Conservation (phyloP, 371 early-diverging fungal genomes). For the Basidiobolus heterosporus region DNA sequence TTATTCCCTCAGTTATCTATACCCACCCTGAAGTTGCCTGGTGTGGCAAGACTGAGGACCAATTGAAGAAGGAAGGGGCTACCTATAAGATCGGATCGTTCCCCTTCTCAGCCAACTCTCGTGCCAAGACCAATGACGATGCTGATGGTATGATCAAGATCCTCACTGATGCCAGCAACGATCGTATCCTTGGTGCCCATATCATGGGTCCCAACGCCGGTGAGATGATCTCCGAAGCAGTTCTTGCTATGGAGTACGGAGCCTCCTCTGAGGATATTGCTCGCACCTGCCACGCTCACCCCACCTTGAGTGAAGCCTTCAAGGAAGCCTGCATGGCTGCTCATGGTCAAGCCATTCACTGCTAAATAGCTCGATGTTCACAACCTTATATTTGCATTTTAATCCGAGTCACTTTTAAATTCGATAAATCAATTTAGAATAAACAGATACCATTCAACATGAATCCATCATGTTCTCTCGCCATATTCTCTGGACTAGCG, state of each 20-base stretch:
- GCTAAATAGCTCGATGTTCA: slow-evolving; percentile 9
- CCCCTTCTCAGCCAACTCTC: slow-evolving; percentile 92
- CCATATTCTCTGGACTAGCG: too few relatives aligned
- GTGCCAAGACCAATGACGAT: slow-evolving; percentile 94
- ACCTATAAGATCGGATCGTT: slow-evolving; percentile 79
- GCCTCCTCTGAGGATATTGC: slow-evolving; percentile 93
- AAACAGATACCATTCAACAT: too few relatives aligned
- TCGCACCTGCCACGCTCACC: slow-evolving; percentile 95
- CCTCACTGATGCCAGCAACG: slow-evolving; percentile 86
- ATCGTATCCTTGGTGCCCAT: slow-evolving; percentile 89
- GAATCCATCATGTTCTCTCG: too few relatives aligned
- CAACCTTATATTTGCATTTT: background rate
- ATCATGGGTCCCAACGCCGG: slow-evolving; percentile 96
- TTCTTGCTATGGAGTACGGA: slow-evolving; percentile 91
- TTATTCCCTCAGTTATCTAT: slow-evolving; percentile 94
- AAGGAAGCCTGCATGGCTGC: slow-evolving; percentile 71
- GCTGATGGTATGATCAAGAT: slow-evolving; percentile 89
- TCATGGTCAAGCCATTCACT: slow-evolving; percentile 31
- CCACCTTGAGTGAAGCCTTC: slow-evolving; percentile 91
- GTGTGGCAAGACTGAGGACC: slow-evolving; percentile 91
- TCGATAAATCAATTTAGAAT: too few relatives aligned
- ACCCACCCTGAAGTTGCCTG: slow-evolving; percentile 97
- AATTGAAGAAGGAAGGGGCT: slow-evolving; percentile 70
- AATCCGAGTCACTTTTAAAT: background rate
- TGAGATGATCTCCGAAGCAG: slow-evolving; percentile 97